These are phyloP conservation scores for Trichoderma guizhouense DNA, from an alignment of 2,329 filamentous ascomycete genomes.

Conservation along the genomic window DNA sequence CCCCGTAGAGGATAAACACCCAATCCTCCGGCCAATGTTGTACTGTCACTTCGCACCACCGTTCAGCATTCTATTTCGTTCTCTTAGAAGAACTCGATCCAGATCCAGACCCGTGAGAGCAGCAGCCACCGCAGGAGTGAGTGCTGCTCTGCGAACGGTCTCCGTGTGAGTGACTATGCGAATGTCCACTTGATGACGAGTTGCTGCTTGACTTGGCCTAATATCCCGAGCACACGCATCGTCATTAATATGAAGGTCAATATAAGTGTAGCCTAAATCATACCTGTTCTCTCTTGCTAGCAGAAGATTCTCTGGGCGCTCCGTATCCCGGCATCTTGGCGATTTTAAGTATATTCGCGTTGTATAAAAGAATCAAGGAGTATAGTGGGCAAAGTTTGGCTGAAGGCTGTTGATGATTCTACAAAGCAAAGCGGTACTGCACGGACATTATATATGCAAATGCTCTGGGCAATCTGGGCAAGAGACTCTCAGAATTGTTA, in stretches of 20 bases:
- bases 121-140: neutral
- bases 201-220: neutral
- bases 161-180: neutral
- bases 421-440: neutral
- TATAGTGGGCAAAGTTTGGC: neutral
- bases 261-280: neutral
- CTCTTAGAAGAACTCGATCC: neutral
- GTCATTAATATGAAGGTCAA: neutral
- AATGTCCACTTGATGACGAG: neutral
- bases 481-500: neutral
- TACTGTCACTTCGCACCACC: neutral
- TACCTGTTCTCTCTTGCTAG: neutral
- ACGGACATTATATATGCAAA: neutral
- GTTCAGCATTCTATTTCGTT: neutral
- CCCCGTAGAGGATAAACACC: neutral
- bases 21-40: neutral
- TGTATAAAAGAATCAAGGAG: neutral
- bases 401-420: neutral
- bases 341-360: neutral
- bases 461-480: neutral
- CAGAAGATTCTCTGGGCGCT: neutral
- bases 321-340: neutral
- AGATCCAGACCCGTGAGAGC: neutral
- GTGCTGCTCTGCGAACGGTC: neutral
- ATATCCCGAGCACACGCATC: neutral